phyloP scores from a whole-genome alignment of 306 rosid genomes.

The Prunus mongolica region DNA sequence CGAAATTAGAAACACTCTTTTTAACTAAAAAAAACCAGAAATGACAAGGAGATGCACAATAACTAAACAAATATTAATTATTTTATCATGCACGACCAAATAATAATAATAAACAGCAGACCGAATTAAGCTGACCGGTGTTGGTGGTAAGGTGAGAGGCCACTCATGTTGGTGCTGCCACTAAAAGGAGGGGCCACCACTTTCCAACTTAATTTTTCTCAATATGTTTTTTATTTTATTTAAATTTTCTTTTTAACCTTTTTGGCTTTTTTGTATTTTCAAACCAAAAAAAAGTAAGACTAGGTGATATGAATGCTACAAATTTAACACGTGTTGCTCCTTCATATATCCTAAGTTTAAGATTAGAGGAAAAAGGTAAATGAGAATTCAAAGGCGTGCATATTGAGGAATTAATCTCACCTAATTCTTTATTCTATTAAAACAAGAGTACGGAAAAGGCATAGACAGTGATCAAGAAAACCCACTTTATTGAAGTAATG shows the following conservation, averaged over 20 bases:
- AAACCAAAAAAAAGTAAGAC: constrained; percentile 20
- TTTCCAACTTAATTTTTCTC: constrained; percentile 13
- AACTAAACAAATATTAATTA: constrained; percentile 13
- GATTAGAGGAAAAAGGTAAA: background rate
- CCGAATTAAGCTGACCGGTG: constrained; percentile 35
- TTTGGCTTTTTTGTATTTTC: background rate
- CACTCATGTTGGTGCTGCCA: constrained; percentile 58
- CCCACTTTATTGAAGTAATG: background rate
- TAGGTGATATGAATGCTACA: constrained; percentile 35
- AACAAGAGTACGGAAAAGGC: background rate
- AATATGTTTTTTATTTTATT: background rate
- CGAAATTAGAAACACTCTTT: too few species aligned
- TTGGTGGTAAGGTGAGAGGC: constrained; percentile 66
- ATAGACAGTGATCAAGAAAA: background rate
- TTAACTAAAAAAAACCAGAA: too few species aligned
- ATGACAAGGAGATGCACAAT: constrained; percentile 12
- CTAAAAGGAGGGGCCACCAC: constrained; percentile 39
- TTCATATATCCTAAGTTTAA: constrained; percentile 19
- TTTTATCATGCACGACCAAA: background rate
- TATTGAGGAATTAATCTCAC: too few species aligned
- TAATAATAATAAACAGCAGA: background rate
- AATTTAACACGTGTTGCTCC: constrained; percentile 45
- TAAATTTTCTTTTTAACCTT: constrained; percentile 11
- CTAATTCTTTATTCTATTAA: too few species aligned
- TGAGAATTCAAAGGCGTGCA: background rate